Base-by-base conservation (phyloP, 2,329 filamentous ascomycete genomes). In the Alternaria panax region DNA sequence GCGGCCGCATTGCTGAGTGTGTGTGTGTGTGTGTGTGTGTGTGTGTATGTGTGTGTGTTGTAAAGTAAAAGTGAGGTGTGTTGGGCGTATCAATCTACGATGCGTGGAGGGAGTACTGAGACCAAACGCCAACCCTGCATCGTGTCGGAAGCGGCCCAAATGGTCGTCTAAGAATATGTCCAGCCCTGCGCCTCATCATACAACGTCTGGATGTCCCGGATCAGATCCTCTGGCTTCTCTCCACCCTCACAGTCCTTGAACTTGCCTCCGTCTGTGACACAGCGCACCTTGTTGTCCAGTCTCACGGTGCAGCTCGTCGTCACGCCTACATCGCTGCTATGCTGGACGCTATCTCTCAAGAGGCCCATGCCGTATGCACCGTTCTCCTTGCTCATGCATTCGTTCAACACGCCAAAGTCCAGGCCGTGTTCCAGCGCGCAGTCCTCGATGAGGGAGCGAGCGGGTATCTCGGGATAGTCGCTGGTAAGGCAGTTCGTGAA, bases 341-440 rank as follows among this genome's bases (percentile, higher is more conserved):
- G 86, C 71, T 86, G 78, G 32, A 92, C 88, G 74, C 90, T 93
- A 45, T 85, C 79, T 57, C 90, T 83, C 60, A 95, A 79, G 82
- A 93, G 79, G 1, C 84, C 82, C 68, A 92, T 81, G 4, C 89
- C 91, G 60, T 88, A 86, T 1, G 87, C 88, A 28, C 92, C 92
- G 67, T 92, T 87, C 59, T 96, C 90, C 62, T 86, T 84, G 40
- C 89, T 89, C 42, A 92, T 89, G 76, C 95, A 99, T 20, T 90
- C 83, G 77, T 98, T 96, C 55, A 99, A 80, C 64, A 86, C 84
- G 25, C 88, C 84, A 75, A 97, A 92, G 71, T 95, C 90, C 48
- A 98, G 88, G 27, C 92, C 93, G 73, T 97, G 92, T 79, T 98
- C 92, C 51, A 97, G 83, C 3, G 95, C 92, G 76, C 95, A 99